Base-by-base conservation (phyloP, 106 monocot species). In the Apostasia shenzhenica region DNA sequence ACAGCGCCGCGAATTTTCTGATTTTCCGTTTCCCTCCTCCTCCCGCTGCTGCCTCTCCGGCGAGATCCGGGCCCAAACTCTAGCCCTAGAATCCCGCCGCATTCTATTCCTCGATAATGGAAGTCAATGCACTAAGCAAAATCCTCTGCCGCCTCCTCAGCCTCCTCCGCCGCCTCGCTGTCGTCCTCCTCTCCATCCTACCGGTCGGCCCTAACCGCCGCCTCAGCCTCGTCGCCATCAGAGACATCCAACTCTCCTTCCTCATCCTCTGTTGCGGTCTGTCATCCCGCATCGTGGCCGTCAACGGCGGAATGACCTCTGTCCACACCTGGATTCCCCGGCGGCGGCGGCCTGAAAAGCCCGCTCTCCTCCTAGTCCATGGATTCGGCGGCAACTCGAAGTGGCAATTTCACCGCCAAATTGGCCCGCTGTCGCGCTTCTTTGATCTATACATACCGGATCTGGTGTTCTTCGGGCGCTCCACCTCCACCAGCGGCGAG, bases 371-470 rank as follows among this genome's bases (percentile, higher is more conserved):
- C 50, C 75, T 87, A 68, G 55, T 87, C 72, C 87, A 87, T 61
- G 87, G 87, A 54, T 87, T 87, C 75, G 87, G 87, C 51, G 80
- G 78, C 42, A 79, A 83, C 66, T 60, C 78, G 37, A 83, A 70
- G 78, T 87, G 87, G 87, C 83, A 83, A 55, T 87, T 80, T 75
- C 57, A 63, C 2, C 37, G 52, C 50, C 73, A 83, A 69, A 47
- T 87, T 55, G 61, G 77, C 26, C n/a, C 74, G 41, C 80, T 87
- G 41, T 57, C 87, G 43, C 65, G 58, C 37, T 48, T 55, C 48
- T 87, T 87, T 83, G 75, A 87, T 47, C 78, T 87, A 56, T 83
- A 77, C 78, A 13, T 81, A 49, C 87, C 87, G 59, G 87, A 84
- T 66, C 83, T 87, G 45, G 38, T 87, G 55, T 83, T 81, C 83